Percentiles rank a stretch among this genome's conserved stretches.
Conservation (phyloP, 768 basidiomycete species). For the Russula foetens region DNA sequence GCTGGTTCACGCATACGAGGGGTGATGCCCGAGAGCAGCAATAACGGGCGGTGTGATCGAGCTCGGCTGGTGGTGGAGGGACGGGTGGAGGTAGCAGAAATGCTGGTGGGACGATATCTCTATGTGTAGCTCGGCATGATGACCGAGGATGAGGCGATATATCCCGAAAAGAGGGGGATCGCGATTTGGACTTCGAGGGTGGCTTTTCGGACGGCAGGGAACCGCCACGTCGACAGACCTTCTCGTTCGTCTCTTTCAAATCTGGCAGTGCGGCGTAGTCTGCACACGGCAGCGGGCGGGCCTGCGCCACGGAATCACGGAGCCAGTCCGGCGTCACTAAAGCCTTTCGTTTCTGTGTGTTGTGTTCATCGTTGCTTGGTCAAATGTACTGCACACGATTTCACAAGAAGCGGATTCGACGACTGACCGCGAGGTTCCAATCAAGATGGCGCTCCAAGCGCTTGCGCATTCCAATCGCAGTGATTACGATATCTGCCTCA, state of each 20-base stretch:
- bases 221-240: constrained; percentile 32
- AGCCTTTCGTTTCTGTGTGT: constrained; percentile 47
- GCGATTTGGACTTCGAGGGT: background rate
- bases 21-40: constrained; percentile 60
- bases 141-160: background rate
- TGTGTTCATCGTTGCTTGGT: background rate
- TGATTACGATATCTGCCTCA: constrained; percentile 59
- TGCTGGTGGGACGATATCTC: constrained; percentile 10
- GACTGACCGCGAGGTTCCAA: constrained; percentile 57
- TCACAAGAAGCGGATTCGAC: background rate
- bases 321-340: constrained; percentile 72
- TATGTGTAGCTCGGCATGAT: background rate
- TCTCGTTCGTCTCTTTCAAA: constrained; percentile 39
- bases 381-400: background rate
- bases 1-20: constrained; percentile 62
- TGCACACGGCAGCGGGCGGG: constrained; percentile 40
- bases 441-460: constrained; percentile 63
- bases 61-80: constrained; percentile 19
- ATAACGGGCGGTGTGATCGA: constrained; percentile 35
- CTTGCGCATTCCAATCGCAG: constrained; percentile 54
- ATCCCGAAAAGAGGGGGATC: background rate
- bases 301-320: constrained; percentile 42
- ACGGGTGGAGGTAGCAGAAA: constrained; percentile 21
- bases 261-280: constrained; percentile 50
- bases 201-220: constrained; percentile 9